A percentile compares a stretch with the other conserved stretches of the same genome.
Evolutionary conservation across 352 stramenopile species (phyloP).

Genomic region (Phytophthora cajani): DNA sequence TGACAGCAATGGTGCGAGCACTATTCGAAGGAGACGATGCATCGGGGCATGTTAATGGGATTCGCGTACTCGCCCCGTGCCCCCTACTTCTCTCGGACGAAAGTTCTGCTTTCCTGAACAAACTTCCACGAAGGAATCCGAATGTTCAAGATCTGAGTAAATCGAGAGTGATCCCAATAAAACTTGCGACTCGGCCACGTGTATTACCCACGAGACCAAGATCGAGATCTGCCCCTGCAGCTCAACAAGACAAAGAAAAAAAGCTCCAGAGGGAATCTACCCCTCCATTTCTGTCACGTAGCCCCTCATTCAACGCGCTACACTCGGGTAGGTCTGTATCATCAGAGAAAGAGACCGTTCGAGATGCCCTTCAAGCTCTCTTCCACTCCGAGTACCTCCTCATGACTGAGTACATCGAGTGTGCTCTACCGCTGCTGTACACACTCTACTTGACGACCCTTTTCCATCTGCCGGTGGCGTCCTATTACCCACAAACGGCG

Average conservation of each 20-base stretch:
- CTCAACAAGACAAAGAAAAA: background rate
- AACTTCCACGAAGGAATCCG: background rate
- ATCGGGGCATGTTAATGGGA: too few species aligned
- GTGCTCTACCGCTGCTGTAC: conserved; percentile 35
- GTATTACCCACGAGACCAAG: background rate
- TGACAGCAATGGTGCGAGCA: background rate
- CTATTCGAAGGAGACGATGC: background rate
- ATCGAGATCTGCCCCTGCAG: background rate
- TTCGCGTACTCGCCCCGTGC: conserved; percentile 8
- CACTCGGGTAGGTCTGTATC: background rate
- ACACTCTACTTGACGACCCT: conserved; percentile 29
- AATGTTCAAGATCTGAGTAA: background rate
- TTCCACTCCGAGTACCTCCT: conserved; percentile 42
- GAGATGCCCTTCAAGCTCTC: conserved; percentile 26
- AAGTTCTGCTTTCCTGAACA: conserved; percentile 1
- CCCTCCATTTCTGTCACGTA: conserved; percentile 5
- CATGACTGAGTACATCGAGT: conserved; percentile 41
- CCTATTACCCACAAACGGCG: conserved; percentile 34
- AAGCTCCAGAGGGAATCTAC: background rate
- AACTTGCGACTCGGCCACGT: background rate
- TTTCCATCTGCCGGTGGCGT: conserved; percentile 29
- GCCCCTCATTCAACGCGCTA: conserved; percentile 1
- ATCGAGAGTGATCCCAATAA: background rate
- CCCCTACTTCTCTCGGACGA: conserved; percentile 2
- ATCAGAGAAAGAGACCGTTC: conserved; percentile 5